Percentiles rank a stretch among this genome's conserved stretches.
phyloP scores from a whole-genome alignment of 371 early-diverging fungal species.

The Synchytrium microbalum region DNA sequence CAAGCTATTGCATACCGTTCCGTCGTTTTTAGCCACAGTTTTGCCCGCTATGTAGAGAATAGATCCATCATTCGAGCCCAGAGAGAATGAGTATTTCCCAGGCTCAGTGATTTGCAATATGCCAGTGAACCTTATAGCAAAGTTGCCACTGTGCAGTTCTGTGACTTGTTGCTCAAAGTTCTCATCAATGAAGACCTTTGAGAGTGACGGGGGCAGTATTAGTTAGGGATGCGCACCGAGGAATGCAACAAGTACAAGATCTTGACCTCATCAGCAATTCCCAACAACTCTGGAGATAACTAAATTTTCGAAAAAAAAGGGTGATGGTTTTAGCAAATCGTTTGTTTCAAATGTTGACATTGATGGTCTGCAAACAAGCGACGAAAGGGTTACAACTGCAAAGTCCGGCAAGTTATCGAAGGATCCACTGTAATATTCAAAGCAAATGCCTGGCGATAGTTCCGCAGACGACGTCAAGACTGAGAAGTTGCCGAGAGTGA shows the following conservation, averaged over 20 bases:
- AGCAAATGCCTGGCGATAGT: not conserved
- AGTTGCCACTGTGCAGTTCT: conserved; percentile 21
- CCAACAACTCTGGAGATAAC: not conserved
- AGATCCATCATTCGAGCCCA: conserved; percentile 36
- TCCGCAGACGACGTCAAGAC: too few relatives aligned
- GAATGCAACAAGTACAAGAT: not conserved
- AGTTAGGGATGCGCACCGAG: too few relatives aligned
- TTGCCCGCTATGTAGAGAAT: conserved; percentile 31
- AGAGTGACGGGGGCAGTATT: too few relatives aligned
- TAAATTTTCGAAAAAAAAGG: not conserved
- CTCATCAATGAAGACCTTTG: not conserved
- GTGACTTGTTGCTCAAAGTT: not conserved
- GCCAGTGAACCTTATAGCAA: conserved; percentile 38
- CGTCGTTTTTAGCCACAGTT: conserved; percentile 36
- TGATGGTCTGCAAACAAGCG: not conserved
- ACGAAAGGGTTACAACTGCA: not conserved
- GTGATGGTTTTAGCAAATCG: too few relatives aligned
- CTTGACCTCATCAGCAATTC: not conserved
- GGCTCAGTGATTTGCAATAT: conserved; percentile 34
- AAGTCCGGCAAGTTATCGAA: not conserved
- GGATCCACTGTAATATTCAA: not conserved
- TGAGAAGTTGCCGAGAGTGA: too few relatives aligned
- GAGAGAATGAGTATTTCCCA: conserved; percentile 35
- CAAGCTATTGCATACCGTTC: conserved; percentile 10
- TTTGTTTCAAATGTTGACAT: too few relatives aligned